phyloP scores from a whole-genome alignment of 208 protist species.

The Endotrypanum monterogeii region DNA sequence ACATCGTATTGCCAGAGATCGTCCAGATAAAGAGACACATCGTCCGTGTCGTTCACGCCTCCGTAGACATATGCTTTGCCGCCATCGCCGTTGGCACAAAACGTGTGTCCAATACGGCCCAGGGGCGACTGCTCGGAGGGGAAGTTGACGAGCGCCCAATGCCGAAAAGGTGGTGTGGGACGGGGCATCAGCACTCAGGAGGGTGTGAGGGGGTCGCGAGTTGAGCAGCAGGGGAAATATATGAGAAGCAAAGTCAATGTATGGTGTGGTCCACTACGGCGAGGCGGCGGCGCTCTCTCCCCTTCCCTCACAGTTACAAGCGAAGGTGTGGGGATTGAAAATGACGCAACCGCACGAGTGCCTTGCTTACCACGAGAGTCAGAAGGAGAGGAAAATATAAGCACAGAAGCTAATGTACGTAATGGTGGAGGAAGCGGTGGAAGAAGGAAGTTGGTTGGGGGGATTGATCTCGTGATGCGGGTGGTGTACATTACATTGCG shows the following conservation, averaged over 20 bases:
- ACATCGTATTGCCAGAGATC: constrained; percentile 85
- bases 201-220: too few species aligned
- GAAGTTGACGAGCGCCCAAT: constrained; percentile 61
- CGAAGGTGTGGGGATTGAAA: not conserved
- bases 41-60: constrained; percentile 82
- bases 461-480: not conserved
- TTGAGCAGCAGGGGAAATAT: not conserved
- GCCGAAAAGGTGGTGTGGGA: constrained; percentile 23
- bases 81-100: constrained; percentile 69
- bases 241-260: not conserved
- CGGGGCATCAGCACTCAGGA: constrained; percentile 20
- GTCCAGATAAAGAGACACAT: constrained; percentile 79
- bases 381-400: not conserved
- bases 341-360: not conserved
- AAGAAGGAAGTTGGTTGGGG: not conserved
- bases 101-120: constrained; percentile 86
- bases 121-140: constrained; percentile 42
- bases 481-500: not conserved
- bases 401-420: not conserved
- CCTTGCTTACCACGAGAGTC: not conserved
- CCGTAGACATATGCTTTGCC: constrained; percentile 87
- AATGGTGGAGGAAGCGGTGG: not conserved
- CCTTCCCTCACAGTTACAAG: not conserved
- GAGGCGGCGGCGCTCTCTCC: not conserved
- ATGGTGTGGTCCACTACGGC: not conserved